Base-by-base conservation (phyloP, 2,329 filamentous ascomycete genomes). In the Phialophora tarda region DNA sequence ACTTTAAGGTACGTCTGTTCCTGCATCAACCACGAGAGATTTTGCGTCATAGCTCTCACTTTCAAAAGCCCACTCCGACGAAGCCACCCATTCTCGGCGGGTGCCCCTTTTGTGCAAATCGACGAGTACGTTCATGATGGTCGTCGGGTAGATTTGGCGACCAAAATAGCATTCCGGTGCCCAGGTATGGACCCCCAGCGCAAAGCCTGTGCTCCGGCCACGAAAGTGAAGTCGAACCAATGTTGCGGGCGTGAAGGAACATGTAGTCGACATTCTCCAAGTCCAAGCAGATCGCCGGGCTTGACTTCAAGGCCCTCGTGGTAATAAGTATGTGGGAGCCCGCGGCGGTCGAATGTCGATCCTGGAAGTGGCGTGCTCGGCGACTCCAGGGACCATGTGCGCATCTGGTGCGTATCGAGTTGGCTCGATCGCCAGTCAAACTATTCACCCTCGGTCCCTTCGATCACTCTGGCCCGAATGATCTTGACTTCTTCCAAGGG, bases 401-500 rank as follows among this genome's bases (percentile, higher is more conserved):
- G 5, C 7, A n/a, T n/a, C 6, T 21, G 38, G 38, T n/a, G 38
- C 7, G 38, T n/a, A 44, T n/a, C 17, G 17, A 44, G 38, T n/a
- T 44, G 7, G 17, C 38, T n/a, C 21, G 23, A 26, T 4, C 17
- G 14, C 48, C 44, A 28, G 28, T 38, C 30, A 21, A 59, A 11
- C 56, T 62, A 69, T 17, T 64, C 68, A 21, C 44, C 59, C 17
- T 62, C 60, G 1, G 51, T 56, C 2, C 41, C 59, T 71, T 91
- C 88, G n/a, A 91, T 75, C 21, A 96, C 82, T 69, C 84, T 85
- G 10, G 92, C 92, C 71, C 82, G 86, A 53, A 92, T 76, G 67
- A 98, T 94, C 81, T 86, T 93, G 62, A 98, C 86, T 73, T 96
- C 89, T 73, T 96, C 90, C 5, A 88, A 79, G 0, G 95, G 95